phyloP scores from a whole-genome alignment of 148 eudicot genomes.

The Spergularia bocconei region DNA sequence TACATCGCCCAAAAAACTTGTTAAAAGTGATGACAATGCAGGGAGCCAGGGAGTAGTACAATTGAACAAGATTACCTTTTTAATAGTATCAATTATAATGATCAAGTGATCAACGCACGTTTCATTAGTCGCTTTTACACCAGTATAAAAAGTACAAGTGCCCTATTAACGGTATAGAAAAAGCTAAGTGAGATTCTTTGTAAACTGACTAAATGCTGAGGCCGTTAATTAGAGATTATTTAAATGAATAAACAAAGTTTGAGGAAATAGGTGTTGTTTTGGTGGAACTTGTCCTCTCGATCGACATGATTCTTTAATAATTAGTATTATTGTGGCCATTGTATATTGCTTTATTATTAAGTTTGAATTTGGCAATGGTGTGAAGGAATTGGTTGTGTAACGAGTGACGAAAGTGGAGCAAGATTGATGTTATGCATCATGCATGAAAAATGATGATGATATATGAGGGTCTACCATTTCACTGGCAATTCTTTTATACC shows the following conservation, averaged over 20 bases:
- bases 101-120: constrained; percentile 9
- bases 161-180: not conserved
- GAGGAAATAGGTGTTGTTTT: not conserved
- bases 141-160: constrained; percentile 4
- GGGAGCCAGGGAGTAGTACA: not conserved
- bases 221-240: no score
- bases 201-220: not conserved
- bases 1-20: not conserved
- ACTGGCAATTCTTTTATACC: no score
- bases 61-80: constrained; percentile 7
- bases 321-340: no score
- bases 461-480: no score
- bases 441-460: no score
- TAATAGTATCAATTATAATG: not conserved
- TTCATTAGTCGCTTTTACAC: constrained; percentile 11
- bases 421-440: no score
- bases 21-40: not conserved
- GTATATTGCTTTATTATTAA: not conserved
- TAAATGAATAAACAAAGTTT: not conserved
- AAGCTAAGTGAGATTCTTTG: not conserved
- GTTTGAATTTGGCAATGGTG: not conserved
- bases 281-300: not conserved
- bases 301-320: no score
- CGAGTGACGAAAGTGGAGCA: not conserved
- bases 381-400: not conserved